Evolutionary conservation across 768 basidiomycete genomes (phyloP).

Genomic region (Hericium alpestre): DNA sequence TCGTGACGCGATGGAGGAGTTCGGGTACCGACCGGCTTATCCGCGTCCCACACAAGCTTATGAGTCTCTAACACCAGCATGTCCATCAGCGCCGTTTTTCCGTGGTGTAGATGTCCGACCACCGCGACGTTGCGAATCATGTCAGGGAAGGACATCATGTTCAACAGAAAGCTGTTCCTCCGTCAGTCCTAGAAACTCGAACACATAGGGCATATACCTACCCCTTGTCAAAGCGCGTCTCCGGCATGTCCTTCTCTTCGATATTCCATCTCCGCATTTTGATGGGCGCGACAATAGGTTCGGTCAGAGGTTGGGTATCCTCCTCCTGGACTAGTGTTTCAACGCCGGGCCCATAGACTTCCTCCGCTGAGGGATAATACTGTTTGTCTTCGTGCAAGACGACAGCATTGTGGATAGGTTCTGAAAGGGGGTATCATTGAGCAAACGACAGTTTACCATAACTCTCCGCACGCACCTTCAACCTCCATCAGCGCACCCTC

Average conservation of each 20-base stretch:
- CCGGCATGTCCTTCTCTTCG: slow-evolving; percentile 91
- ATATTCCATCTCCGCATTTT: slow-evolving; percentile 92
- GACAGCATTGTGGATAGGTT: slow-evolving; percentile 71
- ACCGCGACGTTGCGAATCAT: slow-evolving; percentile 95
- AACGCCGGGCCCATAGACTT: slow-evolving; percentile 88
- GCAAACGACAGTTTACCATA: not conserved
- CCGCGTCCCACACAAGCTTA: slow-evolving; percentile 87
- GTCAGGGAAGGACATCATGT: slow-evolving; percentile 82
- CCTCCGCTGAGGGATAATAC: slow-evolving; percentile 88
- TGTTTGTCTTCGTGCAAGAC: slow-evolving; percentile 95
- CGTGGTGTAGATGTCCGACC: slow-evolving; percentile 94
- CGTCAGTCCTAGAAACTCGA: not conserved
- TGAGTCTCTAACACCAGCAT: slow-evolving; percentile 98
- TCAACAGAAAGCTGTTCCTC: slow-evolving; percentile 69
- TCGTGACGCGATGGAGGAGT: slow-evolving; percentile 5
- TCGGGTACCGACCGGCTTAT: slow-evolving; percentile 56
- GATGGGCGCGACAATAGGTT: slow-evolving; percentile 91
- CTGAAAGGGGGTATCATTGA: slow-evolving; percentile 25
- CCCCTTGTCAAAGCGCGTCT: slow-evolving; percentile 97
- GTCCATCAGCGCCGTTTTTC: slow-evolving; percentile 93
- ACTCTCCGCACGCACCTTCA: slow-evolving; percentile 43
- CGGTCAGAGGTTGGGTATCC: slow-evolving; percentile 88
- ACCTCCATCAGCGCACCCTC: slow-evolving; percentile 74
- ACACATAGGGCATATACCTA: slow-evolving; percentile 27
- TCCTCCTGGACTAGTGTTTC: slow-evolving; percentile 98